A percentile compares a stretch with the other conserved stretches of the same genome.
Conservation (phyloP, 192 early-diverging fungal species). For the Podila epigama region DNA sequence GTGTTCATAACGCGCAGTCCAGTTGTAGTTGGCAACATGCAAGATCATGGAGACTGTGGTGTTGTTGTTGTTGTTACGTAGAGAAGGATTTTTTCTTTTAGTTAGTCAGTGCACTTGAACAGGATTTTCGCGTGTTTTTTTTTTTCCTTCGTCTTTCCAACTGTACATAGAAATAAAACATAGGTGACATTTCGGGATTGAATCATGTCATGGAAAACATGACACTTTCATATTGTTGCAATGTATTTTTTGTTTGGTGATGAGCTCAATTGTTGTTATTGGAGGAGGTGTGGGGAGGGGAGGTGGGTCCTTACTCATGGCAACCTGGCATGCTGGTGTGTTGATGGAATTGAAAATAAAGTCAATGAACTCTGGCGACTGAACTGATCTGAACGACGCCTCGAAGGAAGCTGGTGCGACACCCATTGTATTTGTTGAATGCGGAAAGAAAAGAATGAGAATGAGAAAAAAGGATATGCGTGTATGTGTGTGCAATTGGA, state of each 20-base stretch:
- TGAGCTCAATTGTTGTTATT: too few species aligned
- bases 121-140: neutral
- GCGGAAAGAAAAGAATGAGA: neutral
- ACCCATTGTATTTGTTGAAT: constrained; percentile 9
- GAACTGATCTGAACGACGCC: constrained; percentile 10
- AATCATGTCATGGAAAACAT: too few species aligned
- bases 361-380: constrained; percentile 33
- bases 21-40: constrained; percentile 45
- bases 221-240: too few species aligned
- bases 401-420: constrained; percentile 21
- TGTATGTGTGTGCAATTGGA: neutral
- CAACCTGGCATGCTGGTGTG: constrained; percentile 27
- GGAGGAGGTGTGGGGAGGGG: too few species aligned
- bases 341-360: constrained; percentile 44
- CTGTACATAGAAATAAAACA: neutral
- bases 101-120: too few species aligned
- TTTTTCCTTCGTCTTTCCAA: neutral
- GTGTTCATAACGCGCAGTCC: constrained; percentile 37
- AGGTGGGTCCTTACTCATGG: constrained; percentile 29
- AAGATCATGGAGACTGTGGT: constrained; percentile 35
- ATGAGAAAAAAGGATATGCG: neutral
- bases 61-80: too few species aligned
- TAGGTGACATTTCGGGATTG: too few species aligned
- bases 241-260: too few species aligned
- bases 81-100: neutral